Percentiles rank a stretch among this genome's conserved stretches.
Evolutionary conservation across 192 early-diverging fungal species (phyloP).

Genomic region (Coemansia sp.): DNA sequence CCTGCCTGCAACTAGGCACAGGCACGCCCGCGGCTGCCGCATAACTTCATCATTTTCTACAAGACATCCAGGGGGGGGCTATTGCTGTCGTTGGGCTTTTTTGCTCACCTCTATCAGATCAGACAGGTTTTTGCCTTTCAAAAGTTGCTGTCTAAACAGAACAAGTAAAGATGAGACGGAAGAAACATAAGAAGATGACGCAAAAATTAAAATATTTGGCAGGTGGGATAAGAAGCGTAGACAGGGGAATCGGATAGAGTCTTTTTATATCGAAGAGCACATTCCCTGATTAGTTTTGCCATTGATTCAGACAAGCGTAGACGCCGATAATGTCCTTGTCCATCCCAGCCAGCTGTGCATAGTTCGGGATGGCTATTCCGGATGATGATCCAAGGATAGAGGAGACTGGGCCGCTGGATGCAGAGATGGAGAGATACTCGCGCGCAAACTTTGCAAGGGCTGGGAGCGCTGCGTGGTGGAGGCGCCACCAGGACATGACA

Average conservation of each 20-base stretch:
- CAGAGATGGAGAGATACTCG: conserved; percentile 47
- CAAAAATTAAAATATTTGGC: conserved; percentile 8
- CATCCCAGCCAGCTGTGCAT: conserved; percentile 32
- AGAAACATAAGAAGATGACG: not conserved
- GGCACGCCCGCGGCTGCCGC: too few relatives aligned
- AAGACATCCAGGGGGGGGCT: too few relatives aligned
- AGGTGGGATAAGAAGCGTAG: not conserved
- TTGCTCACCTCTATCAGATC: too few relatives aligned
- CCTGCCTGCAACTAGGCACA: too few relatives aligned
- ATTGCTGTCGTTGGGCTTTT: too few relatives aligned
- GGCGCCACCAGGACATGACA: conserved; percentile 40
- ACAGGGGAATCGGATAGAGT: not conserved
- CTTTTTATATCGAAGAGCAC: not conserved
- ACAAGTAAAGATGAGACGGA: conserved; percentile 8
- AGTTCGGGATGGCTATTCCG: conserved; percentile 16
- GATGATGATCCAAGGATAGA: conserved; percentile 11
- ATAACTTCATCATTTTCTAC: too few relatives aligned
- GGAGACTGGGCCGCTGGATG: conserved; percentile 23
- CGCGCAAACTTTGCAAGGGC: conserved; percentile 32
- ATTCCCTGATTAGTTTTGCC: conserved; percentile 18
- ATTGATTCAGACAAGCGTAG: conserved; percentile 46
- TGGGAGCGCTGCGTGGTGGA: conserved; percentile 38
- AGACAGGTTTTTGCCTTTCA: too few relatives aligned
- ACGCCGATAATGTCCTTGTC: conserved; percentile 35
- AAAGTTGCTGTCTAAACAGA: too few relatives aligned